Base-by-base conservation (phyloP, 495 filamentous ascomycete genomes). In the Usnea hakonensis region DNA sequence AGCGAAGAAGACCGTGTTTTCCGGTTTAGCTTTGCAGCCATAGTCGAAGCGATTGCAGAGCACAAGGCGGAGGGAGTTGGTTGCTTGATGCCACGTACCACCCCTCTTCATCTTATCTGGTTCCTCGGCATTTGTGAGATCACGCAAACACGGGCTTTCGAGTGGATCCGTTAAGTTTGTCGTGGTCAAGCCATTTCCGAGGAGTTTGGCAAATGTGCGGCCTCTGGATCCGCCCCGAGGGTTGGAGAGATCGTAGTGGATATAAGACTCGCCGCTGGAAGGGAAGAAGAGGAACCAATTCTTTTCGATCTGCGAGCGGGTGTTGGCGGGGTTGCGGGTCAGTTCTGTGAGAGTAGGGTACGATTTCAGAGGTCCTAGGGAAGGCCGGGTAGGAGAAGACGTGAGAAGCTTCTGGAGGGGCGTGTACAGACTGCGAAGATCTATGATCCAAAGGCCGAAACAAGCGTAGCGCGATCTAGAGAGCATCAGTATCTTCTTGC, bases 381-480 rank as follows among this genome's bases (percentile, higher is more conserved):
- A 72, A 13, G 74, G 70, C 6, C 56, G 43, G 21, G 23, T 58
- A 2, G 74, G 74, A 16, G 67, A 65, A n/a, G 72, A 75, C 1
- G 71, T 53, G 52, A 76, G 68, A 1, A 75, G 66, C 16, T 61
- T 64, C 17, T 66, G 21, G 19, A 76, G 66, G 5, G 69, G 67
- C 26, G 68, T 60, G 55, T 76, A 57, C 11, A 73, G 55, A 3
- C 43, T 66, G 37, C 74, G 74, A 14, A 76, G 71, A 48, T 76
- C 74, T 32, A 75, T 71, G 28, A 73, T 61, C 74, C 74, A 76
- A 21, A 76, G 74, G 19, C 74, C 74, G 60, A 76, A 73, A 56
- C 74, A 76, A n/a, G 74, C 70, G 55, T 76, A 76, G n/a, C 71
- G 68, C 8, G 74, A 76, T 57, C 72, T 73, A 32, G 19, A 57